Percentiles rank a stretch among this genome's conserved stretches.
These are phyloP conservation scores for Geopyxis carbonaria DNA, from an alignment of 495 filamentous ascomycete species.

Conservation along the genomic window DNA sequence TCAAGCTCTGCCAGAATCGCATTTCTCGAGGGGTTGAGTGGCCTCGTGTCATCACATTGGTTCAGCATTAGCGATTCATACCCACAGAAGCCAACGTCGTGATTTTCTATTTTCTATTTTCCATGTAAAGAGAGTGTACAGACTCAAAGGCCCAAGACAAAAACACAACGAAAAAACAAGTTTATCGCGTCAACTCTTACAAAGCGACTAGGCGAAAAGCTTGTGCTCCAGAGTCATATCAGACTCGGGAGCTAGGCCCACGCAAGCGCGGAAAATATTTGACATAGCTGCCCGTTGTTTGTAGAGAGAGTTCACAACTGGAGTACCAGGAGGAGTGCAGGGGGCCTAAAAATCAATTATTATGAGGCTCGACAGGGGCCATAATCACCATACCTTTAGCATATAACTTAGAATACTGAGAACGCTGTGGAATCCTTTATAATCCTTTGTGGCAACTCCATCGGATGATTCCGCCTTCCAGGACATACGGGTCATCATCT, in stretches of 20 bases:
- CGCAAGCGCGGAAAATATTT: constrained; percentile 98
- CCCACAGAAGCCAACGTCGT: too few relatives aligned
- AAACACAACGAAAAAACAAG: background rate
- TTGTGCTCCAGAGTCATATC: constrained; percentile 99
- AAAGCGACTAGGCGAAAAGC: constrained; percentile 43
- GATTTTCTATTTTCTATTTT: too few relatives aligned
- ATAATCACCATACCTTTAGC: constrained; percentile 50
- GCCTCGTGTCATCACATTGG: too few relatives aligned
- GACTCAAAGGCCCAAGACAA: too few relatives aligned
- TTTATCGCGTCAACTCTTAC: background rate
- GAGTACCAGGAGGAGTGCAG: constrained; percentile 84
- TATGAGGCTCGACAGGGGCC: constrained; percentile 9
- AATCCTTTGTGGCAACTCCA: constrained; percentile 42
- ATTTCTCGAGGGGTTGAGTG: too few relatives aligned
- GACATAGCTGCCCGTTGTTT: constrained; percentile 91
- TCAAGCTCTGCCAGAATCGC: too few relatives aligned
- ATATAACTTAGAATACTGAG: constrained; percentile 98
- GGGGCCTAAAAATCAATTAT: too few relatives aligned
- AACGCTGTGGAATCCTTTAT: constrained; percentile 89
- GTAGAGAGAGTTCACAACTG: constrained; percentile 85
- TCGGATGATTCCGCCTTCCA: constrained; percentile 52
- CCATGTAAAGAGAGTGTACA: too few relatives aligned
- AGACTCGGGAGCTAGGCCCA: constrained; percentile 92
- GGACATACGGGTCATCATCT: constrained; percentile 96
- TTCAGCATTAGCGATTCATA: too few relatives aligned